Base-by-base conservation (phyloP, 192 early-diverging fungal genomes). In the Coemansia sp. region DNA sequence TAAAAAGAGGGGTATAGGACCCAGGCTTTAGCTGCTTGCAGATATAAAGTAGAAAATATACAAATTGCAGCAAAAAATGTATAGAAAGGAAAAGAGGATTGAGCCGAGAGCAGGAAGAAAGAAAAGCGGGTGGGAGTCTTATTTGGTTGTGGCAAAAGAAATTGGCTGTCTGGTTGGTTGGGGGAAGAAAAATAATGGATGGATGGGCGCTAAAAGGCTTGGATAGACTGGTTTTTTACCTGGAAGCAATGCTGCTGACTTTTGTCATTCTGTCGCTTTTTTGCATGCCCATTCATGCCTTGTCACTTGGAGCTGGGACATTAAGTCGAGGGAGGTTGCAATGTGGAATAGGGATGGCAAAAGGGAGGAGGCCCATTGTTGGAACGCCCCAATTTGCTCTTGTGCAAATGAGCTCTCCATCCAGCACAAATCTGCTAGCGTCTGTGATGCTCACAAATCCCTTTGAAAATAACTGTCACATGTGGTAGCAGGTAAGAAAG, bases 31-130 rank as follows among this genome's bases (percentile, higher is more conserved):
- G n/a, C 21, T 21, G 36, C 39, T 59, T 59, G 57, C 12, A 41
- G 16, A 59, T 40, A 59, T 18, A 59, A 59, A 37, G 39, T 16
- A 39, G 57, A 59, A 59, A 59, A 59, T 37, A 59, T 40, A 40
- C 39, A 59, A 41, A 59, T 37, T 40, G 57, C 57, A 59, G 13
- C 57, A 37, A 59, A 22, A 59, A n/a, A n/a, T 1, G 32, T 40
- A 41, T 26, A 59, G 51, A 52, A 11, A 52, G 18, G 8, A 59
- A 41, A 10, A 40, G 39, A 59, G 9, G 26, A 4, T 11, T 8
- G 21, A 54, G 9, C 47, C 12, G 51, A 54, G 48, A 49, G 51
- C 18, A 49, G 26, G 7, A 54, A 26, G 15, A 26, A 26, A 54
- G 8, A 26, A 26, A 26, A 26, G 3, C 3, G 26, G 26, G 26